Conservation (phyloP, 2,329 filamentous ascomycete genomes). For the Alternaria tenuissima region DNA sequence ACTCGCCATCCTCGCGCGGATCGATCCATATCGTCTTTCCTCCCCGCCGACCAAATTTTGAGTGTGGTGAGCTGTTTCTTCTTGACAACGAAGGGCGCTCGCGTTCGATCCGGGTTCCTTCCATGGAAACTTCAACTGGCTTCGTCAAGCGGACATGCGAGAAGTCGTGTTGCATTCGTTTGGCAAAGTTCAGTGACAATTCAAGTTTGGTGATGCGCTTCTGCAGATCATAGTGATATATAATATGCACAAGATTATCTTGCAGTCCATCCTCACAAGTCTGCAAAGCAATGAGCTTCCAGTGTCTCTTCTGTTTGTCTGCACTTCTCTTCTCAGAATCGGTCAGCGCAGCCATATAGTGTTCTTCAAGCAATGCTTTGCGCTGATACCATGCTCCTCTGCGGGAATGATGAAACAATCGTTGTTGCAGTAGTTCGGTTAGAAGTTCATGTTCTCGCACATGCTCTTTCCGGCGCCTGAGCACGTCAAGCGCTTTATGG, state of each 20-base stretch:
- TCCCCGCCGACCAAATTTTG: slow-evolving; percentile 54
- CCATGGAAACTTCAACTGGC: slow-evolving; percentile 76
- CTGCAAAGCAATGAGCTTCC: slow-evolving; percentile 76
- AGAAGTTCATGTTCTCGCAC: slow-evolving; percentile 77
- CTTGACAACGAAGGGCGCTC: slow-evolving; percentile 53
- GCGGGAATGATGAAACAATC: slow-evolving; percentile 83
- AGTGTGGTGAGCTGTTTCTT: slow-evolving; percentile 41
- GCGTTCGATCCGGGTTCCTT: slow-evolving; percentile 79
- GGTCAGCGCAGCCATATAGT: slow-evolving; percentile 75
- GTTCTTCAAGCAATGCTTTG: slow-evolving; percentile 91
- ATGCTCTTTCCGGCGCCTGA: slow-evolving; percentile 84
- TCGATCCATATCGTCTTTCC: slow-evolving; percentile 91
- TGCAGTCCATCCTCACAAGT: slow-evolving; percentile 90
- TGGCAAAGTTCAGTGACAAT: slow-evolving; percentile 80
- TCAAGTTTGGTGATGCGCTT: slow-evolving; percentile 94
- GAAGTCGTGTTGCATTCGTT: slow-evolving; percentile 91
- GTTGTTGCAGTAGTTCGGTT: slow-evolving; percentile 77
- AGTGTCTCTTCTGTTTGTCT: slow-evolving; percentile 78
- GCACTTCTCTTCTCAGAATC: slow-evolving; percentile 42
- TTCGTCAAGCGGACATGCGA: slow-evolving; percentile 80
- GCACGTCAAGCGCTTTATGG: slow-evolving; percentile 81
- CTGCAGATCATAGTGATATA: slow-evolving; percentile 93
- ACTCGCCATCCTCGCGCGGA: slow-evolving; percentile 74
- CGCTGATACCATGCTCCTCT: slow-evolving; percentile 95
- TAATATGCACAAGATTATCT: slow-evolving; percentile 87